Base-by-base conservation (phyloP, 345 rosid species). In the Bruguiera gymnorhiza region DNA sequence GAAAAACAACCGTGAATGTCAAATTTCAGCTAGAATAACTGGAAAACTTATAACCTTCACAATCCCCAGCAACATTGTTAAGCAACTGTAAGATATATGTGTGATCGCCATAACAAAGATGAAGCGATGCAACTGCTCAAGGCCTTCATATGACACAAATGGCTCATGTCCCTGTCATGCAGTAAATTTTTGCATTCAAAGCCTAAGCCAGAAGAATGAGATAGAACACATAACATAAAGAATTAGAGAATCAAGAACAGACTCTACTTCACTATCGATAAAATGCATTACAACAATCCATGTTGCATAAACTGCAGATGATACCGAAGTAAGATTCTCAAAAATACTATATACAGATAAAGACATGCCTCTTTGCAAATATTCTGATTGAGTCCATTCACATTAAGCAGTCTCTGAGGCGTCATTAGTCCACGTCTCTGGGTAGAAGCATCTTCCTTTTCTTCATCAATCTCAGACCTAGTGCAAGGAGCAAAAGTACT, bases 91-190 rank as follows among this genome's bases (percentile, higher is more conserved):
- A 63, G 91, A 84, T 54, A 95, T 66, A 74, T 95, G 99, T 26
- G 99, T 95, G 78, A 95, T 73, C 21, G 99, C 97, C 99, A 95
- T 95, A 82, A 95, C 86, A 77, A 92, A 95, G 76, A 95, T 95
- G 88, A 95, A 95, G 46, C 97, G 97, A 73, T 95, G 97, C 86
- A 95, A 74, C 74, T 90, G 97, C 77, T 95, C 99, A 4, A 92
- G 82, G 75, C 91, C 97, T 80, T 95, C 85, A 78, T 87, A 88
- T 46, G 99, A 95, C 71, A 95, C 92, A 82, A 95, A 92, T 16
- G 96, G 97, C 76, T 92, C 97, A 48, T 83, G 63, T 59, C 89
- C 99, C 99, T 95, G 86, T 61, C 53, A 58, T 72, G 48, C 32
- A 76, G 27, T 63, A 58, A 69, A 24, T 69, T 70, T 50, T 77